phyloP scores from a whole-genome alignment of 169 alveolate species.

The Plasmodium reichenowi region DNA sequence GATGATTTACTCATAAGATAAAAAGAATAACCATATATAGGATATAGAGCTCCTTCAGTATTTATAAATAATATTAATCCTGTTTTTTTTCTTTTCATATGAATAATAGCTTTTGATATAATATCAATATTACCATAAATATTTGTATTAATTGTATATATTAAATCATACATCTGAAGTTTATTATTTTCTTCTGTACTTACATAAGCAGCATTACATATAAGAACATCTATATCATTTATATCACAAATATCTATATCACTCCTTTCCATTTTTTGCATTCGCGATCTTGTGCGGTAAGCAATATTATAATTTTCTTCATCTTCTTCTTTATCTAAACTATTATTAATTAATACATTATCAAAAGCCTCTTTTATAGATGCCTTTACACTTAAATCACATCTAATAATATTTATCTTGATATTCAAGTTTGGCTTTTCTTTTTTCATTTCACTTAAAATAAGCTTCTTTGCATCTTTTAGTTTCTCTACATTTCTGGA shows the following conservation, averaged over 20 bases:
- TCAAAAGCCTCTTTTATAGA: constrained; percentile 60
- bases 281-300: background rate
- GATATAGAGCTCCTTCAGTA: constrained; percentile 67
- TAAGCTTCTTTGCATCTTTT: constrained; percentile 21
- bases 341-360: constrained; percentile 20
- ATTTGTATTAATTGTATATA: constrained; percentile 51
- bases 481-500: constrained; percentile 44
- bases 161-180: constrained; percentile 39
- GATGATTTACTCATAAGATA: constrained; percentile 64
- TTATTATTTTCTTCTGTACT: constrained; percentile 47
- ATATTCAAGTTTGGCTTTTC: background rate
- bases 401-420: constrained; percentile 40
- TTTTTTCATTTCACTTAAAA: constrained; percentile 15
- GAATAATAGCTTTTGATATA: constrained; percentile 25
- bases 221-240: constrained; percentile 47
- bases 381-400: constrained; percentile 39
- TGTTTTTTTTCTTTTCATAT: constrained; percentile 44
- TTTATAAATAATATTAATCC: constrained; percentile 55
- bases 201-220: constrained; percentile 74
- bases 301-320: background rate
- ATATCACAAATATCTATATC: background rate
- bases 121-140: constrained; percentile 53
- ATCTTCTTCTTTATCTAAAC: constrained; percentile 31
- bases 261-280: constrained; percentile 4
- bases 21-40: constrained; percentile 60